Conservation (phyloP, 2,329 filamentous ascomycete genomes). For the Bisporella sp. region DNA sequence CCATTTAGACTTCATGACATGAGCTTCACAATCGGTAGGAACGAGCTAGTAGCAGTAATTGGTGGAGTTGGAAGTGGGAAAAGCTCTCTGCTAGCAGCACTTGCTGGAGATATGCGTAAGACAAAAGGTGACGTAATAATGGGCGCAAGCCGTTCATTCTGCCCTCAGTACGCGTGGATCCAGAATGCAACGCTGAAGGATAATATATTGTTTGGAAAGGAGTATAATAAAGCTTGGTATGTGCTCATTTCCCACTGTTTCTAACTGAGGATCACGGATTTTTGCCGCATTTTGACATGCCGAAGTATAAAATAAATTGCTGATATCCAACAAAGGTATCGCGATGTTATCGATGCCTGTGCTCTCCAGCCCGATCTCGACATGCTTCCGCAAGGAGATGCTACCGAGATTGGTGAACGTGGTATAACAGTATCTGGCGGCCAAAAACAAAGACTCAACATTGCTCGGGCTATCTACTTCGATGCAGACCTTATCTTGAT, state of each 20-base stretch:
- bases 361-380: slow-evolving; percentile 80
- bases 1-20: slow-evolving; percentile 69
- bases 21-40: slow-evolving; percentile 60
- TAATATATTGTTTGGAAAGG: slow-evolving; percentile 87
- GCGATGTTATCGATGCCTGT: slow-evolving; percentile 59
- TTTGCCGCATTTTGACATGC: background rate
- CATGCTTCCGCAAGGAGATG: slow-evolving; percentile 84
- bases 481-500: slow-evolving; percentile 61
- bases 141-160: slow-evolving; percentile 79
- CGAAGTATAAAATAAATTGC: slow-evolving; percentile 37
- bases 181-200: slow-evolving; percentile 83
- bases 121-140: slow-evolving; percentile 67
- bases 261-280: too few species aligned
- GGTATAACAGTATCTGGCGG: slow-evolving; percentile 94
- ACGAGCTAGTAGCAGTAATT: slow-evolving; percentile 80
- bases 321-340: slow-evolving; percentile 35
- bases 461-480: slow-evolving; percentile 74
- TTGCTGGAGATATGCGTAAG: slow-evolving; percentile 91
- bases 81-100: slow-evolving; percentile 76
- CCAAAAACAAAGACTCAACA: slow-evolving; percentile 92
- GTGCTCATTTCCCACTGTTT: background rate
- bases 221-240: slow-evolving; percentile 62
- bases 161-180: slow-evolving; percentile 96
- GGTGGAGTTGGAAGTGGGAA: slow-evolving; percentile 87
- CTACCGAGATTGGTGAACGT: slow-evolving; percentile 89